A percentile compares a stretch with the other conserved stretches of the same genome.
These are phyloP conservation scores for Pseudocercospora eumusae DNA, from an alignment of 2,329 filamentous ascomycete genomes.

Conservation along the genomic window DNA sequence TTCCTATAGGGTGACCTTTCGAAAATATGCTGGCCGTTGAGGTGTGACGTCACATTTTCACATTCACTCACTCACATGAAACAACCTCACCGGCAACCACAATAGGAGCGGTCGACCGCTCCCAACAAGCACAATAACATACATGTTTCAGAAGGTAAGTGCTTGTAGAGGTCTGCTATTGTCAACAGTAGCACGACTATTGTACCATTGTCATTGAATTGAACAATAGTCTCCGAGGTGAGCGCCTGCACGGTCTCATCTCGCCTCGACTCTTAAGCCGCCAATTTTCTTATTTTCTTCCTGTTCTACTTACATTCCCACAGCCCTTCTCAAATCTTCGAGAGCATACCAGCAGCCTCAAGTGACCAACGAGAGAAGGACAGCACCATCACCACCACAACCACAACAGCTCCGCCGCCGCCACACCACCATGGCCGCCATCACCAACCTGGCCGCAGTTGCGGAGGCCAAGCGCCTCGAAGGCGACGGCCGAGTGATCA, in stretches of 20 bases:
- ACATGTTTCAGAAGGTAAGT: background rate
- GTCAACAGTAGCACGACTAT: conserved; percentile 1
- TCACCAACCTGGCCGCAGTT: conserved; percentile 1
- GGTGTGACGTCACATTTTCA: background rate
- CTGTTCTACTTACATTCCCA: background rate
- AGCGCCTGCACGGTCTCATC: background rate
- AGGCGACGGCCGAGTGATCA: conserved; percentile 28
- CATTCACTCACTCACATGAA: background rate
- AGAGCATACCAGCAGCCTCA: background rate
- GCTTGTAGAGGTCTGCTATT: background rate
- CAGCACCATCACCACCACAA: background rate
- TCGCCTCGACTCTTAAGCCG: conserved; percentile 1
- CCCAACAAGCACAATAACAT: background rate
- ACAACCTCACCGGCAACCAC: background rate
- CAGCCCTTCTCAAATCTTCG: background rate
- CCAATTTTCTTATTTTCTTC: background rate
- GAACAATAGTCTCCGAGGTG: conserved; percentile 6
- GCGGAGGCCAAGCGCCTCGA: conserved; percentile 21
- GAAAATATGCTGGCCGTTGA: background rate
- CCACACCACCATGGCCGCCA: background rate
- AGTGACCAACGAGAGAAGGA: background rate
- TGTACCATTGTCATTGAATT: conserved; percentile 6
- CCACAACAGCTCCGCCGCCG: background rate
- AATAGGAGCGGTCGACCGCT: background rate
- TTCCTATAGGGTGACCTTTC: background rate